Evolutionary conservation across 2,329 filamentous ascomycete genomes (phyloP).

Genomic region (Aspergillus alliaceus): DNA sequence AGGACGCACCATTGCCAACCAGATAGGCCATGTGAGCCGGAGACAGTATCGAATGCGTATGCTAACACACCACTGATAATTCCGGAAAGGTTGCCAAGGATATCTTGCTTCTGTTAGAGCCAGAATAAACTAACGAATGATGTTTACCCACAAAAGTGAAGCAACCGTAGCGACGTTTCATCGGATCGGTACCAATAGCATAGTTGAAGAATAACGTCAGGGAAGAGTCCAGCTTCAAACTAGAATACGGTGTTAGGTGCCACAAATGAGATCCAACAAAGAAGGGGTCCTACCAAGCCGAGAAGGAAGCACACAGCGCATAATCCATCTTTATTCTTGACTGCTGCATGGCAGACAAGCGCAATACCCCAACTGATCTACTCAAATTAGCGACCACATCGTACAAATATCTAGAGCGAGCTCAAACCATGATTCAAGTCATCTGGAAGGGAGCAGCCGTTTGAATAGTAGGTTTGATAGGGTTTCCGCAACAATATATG

Average conservation of each 20-base stretch:
- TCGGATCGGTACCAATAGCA: slow-evolving; percentile 51
- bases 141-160: slow-evolving; percentile 46
- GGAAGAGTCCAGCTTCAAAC: slow-evolving; percentile 46
- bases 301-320: slow-evolving; percentile 44
- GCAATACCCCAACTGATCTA: slow-evolving; percentile 23
- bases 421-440: slow-evolving; percentile 26
- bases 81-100: slow-evolving; percentile 43
- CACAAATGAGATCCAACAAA: background rate
- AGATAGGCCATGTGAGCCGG: slow-evolving; percentile 33
- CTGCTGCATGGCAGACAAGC: slow-evolving; percentile 41
- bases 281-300: slow-evolving; percentile 30
- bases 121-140: slow-evolving; percentile 16
- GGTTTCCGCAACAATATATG: slow-evolving; percentile 26
- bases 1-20: slow-evolving; percentile 27
- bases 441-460: slow-evolving; percentile 30
- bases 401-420: too few species aligned
- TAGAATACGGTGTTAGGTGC: background rate
- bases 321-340: slow-evolving; percentile 40
- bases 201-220: slow-evolving; percentile 43
- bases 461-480: slow-evolving; percentile 31
- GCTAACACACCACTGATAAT: slow-evolving; percentile 47
- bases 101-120: slow-evolving; percentile 25
- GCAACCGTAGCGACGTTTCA: slow-evolving; percentile 43
- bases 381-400: background rate
- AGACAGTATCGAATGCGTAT: slow-evolving; percentile 45